Evolutionary conservation across 2,329 filamentous ascomycete genomes (phyloP), one percentile per base, ranked within the genome.

Genomic region (Parastagonospora avenae): DNA sequence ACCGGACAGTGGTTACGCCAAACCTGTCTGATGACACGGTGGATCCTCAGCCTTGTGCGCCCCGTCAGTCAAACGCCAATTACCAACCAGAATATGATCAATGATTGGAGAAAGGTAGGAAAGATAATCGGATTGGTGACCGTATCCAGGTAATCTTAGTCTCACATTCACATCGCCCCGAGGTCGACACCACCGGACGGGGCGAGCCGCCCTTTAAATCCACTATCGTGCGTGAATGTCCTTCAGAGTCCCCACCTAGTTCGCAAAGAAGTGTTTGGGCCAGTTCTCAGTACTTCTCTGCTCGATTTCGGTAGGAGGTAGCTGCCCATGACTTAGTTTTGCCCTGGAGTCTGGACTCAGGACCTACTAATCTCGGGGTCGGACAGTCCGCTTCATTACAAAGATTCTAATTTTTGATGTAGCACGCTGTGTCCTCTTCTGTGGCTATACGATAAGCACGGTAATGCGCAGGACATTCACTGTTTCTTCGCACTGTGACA

Each of bases 1-100:
- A 63, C 62, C 62, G 62, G 60, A 62, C 28, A 32, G 44, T 55
- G 4, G 9, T 40, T 49, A 50, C 45, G 57, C 53, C 35, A 35
- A 43, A 42, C 16, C 42, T 36, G 45, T 52, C 51, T 39, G 41
- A 42, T 54, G 50, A 52, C 47, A 41, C 14, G 15, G 42, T 40
- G 30, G 28, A 14, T n/a, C 15, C 15, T 50, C 60, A 60, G 60
- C 55, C 53, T 57, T 42, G 48, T 42, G 30, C n/a, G 38, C 19
- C 29, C 2, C 42, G 55, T 57, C 35, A 24, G 43, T 40, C 48
- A 16, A 24, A 39, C 29, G 12, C 39, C 46, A 28, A 35, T 10
- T 36, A 19, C 39, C 36, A 44, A 38, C 11, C 4, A 12, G 14
- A 14, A 2, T 15, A 28, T 11, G n/a, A 1, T 9, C 1, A 24